phyloP scores from a whole-genome alignment of 2,329 filamentous ascomycete genomes.

The Aspergillus caelatus region DNA sequence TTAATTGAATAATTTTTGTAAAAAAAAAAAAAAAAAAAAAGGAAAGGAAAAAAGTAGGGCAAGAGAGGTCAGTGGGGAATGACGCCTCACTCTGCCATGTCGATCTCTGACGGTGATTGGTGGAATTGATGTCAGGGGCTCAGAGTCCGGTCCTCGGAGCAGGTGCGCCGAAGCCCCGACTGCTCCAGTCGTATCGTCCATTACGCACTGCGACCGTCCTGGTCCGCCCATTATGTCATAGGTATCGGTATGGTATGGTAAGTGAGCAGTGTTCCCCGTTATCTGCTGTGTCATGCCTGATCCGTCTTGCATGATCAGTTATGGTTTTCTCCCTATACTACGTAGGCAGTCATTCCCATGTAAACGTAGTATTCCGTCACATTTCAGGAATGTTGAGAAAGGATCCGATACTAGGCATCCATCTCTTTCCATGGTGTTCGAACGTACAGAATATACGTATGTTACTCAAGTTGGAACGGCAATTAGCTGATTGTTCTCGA shows the following conservation, averaged over 20 bases:
- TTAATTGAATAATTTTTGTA: not conserved
- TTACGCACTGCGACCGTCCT: not conserved
- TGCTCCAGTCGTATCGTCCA: not conserved
- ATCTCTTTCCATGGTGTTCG: not conserved
- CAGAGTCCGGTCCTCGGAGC: not conserved
- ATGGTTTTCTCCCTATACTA: not conserved
- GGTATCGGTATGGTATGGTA: not conserved
- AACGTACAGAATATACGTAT: not conserved
- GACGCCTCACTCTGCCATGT: conserved; percentile 9
- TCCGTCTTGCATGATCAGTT: not conserved
- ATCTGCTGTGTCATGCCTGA: not conserved
- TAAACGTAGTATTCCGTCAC: not conserved
- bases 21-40: not conserved
- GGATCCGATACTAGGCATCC: not conserved
- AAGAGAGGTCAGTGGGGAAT: not conserved
- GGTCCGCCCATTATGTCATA: not conserved
- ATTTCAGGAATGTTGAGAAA: not conserved
- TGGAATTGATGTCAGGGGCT: not conserved
- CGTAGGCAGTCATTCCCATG: not conserved
- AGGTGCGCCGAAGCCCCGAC: not conserved
- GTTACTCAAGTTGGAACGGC: not conserved
- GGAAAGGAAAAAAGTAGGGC: not conserved
- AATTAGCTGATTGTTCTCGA: not conserved
- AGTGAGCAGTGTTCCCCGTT: not conserved
- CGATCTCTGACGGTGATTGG: not conserved